phyloP scores from a whole-genome alignment of 2,329 filamentous ascomycete species.

The Aspergillus niger region DNA sequence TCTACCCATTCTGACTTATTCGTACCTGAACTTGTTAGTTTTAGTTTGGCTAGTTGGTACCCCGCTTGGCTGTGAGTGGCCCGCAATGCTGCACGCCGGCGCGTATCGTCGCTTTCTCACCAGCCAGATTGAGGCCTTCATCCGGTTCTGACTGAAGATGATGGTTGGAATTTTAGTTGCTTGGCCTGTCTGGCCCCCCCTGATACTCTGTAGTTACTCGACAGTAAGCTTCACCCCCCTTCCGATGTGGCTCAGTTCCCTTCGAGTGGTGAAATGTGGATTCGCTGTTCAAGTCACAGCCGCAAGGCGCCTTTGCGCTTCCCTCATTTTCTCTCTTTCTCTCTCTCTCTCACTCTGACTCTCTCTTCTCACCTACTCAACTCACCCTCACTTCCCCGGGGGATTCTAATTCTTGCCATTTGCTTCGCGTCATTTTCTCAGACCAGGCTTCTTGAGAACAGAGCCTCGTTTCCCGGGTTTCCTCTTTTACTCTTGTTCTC shows the following conservation, averaged over 20 bases:
- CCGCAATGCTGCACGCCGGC: neutral
- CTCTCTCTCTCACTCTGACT: neutral
- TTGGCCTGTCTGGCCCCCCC: neutral
- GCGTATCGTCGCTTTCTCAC: neutral
- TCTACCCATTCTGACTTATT: too few relatives aligned
- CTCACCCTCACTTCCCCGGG: neutral
- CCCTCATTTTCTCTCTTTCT: slow-evolving; percentile 1
- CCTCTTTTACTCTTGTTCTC: neutral
- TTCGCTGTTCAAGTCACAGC: neutral
- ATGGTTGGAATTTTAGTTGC: neutral
- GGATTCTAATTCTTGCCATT: neutral
- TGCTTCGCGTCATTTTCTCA: slow-evolving; percentile 4
- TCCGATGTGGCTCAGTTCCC: slow-evolving; percentile 8
- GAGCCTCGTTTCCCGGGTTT: neutral
- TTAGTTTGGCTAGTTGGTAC: neutral
- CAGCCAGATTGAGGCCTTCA: neutral
- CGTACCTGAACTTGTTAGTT: neutral
- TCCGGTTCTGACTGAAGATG: neutral
- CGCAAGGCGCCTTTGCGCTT: slow-evolving; percentile 15
- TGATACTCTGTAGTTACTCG: neutral
- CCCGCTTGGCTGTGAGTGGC: neutral
- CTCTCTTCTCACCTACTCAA: neutral
- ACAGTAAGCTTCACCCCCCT: neutral
- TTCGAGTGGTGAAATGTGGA: neutral
- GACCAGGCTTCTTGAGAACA: neutral